Base-by-base conservation (phyloP, 768 basidiomycete species). In the Rhizopogon rudus region DNA sequence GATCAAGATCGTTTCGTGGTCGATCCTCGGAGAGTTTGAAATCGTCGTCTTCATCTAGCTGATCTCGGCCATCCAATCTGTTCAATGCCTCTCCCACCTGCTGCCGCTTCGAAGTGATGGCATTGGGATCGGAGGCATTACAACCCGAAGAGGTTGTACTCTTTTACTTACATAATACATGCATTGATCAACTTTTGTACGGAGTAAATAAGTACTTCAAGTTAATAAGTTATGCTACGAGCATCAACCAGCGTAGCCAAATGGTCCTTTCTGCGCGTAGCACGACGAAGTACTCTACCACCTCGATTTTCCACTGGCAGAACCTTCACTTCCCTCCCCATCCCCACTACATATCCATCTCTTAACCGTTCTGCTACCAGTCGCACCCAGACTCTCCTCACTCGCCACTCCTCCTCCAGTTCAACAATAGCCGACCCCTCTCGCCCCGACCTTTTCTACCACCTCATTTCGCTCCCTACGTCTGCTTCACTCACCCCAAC, bases 401-500 rank as follows among this genome's bases (percentile, higher is more conserved):
- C 51, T 17, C 60, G 51, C 4, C 59, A 51, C 58, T 59, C 1
- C 20, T 20, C 63, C 22, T 62, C 64, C 6, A 57, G 57, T 40
- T 13, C 59, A 22, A 44, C 67, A 29, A 64, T 69, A 49, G 56
- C 77, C 7, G 88, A 90, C 65, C 81, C 86, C 1, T 72, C 75
- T 50, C 78, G 87, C 12, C 77, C 83, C 16, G 85, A 83, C 65
- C 67, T 91, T 2, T 89, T 81, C 63, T 91, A 90, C 70, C 88
- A 91, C 65, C 71, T 83, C 40, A 65, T 84, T 20, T 63, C 77
- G 1, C 73, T 83, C 0, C 83, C 84, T 5, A 75, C 80, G 1
- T 57, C 56, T 8, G 49, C 63, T 28, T 43, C 80, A 5, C 81
- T 81, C 5, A 57, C 67, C 2, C 63, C 69, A 0, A 59, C 66